These are phyloP conservation scores for Drosera spatulata DNA, from an alignment of 179 eudicot genomes.

Conservation along the genomic window DNA sequence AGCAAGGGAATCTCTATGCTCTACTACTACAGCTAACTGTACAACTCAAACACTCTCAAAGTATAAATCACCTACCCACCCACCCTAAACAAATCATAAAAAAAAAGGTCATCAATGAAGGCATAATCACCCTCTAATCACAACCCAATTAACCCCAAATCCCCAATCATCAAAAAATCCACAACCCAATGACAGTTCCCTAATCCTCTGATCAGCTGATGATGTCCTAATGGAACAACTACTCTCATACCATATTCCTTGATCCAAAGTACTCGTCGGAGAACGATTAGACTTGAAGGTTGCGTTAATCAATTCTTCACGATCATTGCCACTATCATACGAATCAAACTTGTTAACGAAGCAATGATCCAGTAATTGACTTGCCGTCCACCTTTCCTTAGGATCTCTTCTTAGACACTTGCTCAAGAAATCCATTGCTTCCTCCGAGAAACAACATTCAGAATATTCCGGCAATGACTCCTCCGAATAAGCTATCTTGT, in stretches of 20 bases:
- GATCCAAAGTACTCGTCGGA: slow-evolving; percentile 38
- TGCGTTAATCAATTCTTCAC: not conserved
- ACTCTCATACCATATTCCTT: slow-evolving; percentile 7
- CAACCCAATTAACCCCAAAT: not conserved
- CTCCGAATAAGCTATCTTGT: slow-evolving; percentile 31
- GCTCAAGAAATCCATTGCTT: slow-evolving; percentile 53
- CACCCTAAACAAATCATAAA: not conserved
- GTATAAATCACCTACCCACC: not conserved
- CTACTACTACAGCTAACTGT: not conserved
- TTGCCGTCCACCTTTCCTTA: slow-evolving; percentile 46
- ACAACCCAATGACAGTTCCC: not conserved
- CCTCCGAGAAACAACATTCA: slow-evolving; percentile 19
- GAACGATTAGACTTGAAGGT: slow-evolving; percentile 9
- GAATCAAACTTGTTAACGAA: slow-evolving; percentile 21
- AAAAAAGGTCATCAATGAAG: not conserved
- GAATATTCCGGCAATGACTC: slow-evolving; percentile 38
- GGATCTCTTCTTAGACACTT: slow-evolving; percentile 51
- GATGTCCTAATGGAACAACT: not conserved
- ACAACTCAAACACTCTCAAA: not conserved
- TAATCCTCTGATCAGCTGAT: not conserved
- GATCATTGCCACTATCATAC: not conserved
- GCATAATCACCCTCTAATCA: not conserved
- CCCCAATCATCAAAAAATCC: not conserved
- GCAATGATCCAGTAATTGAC: slow-evolving; percentile 49
- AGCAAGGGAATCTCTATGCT: not conserved